Evolutionary conservation across 257 asterid genomes (phyloP).

Genomic region (Plantago elongata): DNA sequence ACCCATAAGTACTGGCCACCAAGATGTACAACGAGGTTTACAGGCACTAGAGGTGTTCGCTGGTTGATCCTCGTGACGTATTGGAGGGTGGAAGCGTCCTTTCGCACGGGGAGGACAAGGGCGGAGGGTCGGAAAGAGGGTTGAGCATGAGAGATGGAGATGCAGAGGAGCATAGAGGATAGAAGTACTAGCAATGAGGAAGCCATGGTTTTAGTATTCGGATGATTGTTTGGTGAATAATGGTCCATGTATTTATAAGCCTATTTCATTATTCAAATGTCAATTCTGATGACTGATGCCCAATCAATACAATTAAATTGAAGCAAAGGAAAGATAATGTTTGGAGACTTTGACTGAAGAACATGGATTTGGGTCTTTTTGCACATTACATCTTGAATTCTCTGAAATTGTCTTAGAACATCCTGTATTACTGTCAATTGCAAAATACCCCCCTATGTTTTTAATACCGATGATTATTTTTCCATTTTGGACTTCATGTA

Average conservation of each 20-base stretch:
- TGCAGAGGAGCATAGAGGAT: slow-evolving; percentile 12
- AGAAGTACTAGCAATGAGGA: slow-evolving; percentile 16
- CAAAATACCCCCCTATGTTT: too few relatives aligned
- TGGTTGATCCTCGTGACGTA: slow-evolving; percentile 46
- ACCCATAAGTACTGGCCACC: slow-evolving; percentile 67
- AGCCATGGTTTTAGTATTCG: background rate
- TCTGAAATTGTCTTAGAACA: too few relatives aligned
- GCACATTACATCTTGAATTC: too few relatives aligned
- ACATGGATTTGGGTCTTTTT: too few relatives aligned
- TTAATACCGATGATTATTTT: too few relatives aligned
- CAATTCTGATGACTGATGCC: background rate
- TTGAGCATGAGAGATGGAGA: slow-evolving; percentile 27
- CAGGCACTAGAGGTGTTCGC: slow-evolving; percentile 52
- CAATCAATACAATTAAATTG: too few relatives aligned
- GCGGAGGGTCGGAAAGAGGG: slow-evolving; percentile 47
- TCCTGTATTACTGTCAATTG: too few relatives aligned
- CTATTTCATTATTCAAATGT: background rate
- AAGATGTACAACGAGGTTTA: slow-evolving; percentile 51
- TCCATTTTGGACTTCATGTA: too few relatives aligned
- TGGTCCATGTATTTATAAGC: background rate
- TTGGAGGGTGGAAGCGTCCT: slow-evolving; percentile 56
- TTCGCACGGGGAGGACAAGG: slow-evolving; percentile 45
- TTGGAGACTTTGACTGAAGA: too few relatives aligned
- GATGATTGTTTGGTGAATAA: background rate
- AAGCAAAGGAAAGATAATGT: too few relatives aligned